Evolutionary conservation across 306 rosid species (phyloP).

Genomic region (Rubus idaeus): DNA sequence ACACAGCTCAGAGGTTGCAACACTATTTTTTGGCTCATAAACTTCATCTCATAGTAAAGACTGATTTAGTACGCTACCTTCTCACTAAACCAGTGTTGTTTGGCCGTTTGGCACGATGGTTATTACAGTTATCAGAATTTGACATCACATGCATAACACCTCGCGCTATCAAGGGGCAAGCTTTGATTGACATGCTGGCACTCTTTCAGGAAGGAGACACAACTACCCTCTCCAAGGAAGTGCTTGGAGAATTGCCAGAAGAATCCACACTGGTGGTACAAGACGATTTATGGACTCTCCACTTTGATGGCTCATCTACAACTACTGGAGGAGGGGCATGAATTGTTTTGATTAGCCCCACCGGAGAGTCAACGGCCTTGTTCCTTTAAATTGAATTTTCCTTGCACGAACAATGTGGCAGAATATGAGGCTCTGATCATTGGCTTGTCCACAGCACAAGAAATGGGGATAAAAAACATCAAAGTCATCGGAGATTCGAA

Average conservation of each 20-base stretch:
- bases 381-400: no score
- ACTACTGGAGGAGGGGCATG: no score
- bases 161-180: not conserved
- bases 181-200: not conserved
- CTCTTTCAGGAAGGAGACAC: not conserved
- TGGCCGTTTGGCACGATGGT: not conserved
- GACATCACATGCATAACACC: not conserved
- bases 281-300: not conserved
- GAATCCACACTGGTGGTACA: rapidly evolving
- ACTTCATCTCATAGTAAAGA: not conserved
- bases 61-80: not conserved
- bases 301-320: no score
- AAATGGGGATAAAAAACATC: not conserved
- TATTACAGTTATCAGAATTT: not conserved
- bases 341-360: no score
- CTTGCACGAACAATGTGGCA: no score
- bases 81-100: not conserved
- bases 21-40: not conserved
- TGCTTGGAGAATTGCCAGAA: no score
- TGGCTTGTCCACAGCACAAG: not conserved
- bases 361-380: no score
- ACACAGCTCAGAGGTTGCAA: not conserved
- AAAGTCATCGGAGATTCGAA: not conserved
- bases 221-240: not conserved
- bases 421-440: not conserved